A percentile compares a stretch with the other conserved stretches of the same genome.
phyloP scores from a whole-genome alignment of 495 filamentous ascomycete genomes.

The Astrocystis sublimbata region DNA sequence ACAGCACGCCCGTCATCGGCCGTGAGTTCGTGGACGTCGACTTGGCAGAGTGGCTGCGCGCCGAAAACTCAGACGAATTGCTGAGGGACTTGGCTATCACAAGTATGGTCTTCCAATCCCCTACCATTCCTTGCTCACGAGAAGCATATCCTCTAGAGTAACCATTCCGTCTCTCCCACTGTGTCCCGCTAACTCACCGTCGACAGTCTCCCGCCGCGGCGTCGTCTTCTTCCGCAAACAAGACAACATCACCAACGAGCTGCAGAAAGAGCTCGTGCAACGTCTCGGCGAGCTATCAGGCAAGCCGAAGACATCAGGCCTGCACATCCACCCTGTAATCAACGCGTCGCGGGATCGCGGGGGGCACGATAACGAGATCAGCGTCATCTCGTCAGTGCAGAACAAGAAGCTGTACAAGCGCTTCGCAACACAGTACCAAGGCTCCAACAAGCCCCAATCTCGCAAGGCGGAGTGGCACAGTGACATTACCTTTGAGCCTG shows the following conservation, averaged over 20 bases:
- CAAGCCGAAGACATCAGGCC: slow-evolving; percentile 62
- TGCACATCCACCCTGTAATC: slow-evolving; percentile 73
- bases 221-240: slow-evolving; percentile 84
- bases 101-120: slow-evolving; percentile 52
- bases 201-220: slow-evolving; percentile 71
- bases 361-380: slow-evolving; percentile 69
- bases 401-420: slow-evolving; percentile 25
- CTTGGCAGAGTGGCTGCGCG: slow-evolving; percentile 59
- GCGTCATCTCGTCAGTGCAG: slow-evolving; percentile 52
- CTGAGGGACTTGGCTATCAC: slow-evolving; percentile 67
- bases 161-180: slow-evolving; percentile 50
- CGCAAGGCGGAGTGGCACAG: slow-evolving; percentile 58
- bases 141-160: slow-evolving; percentile 29
- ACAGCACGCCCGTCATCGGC: slow-evolving; percentile 69
- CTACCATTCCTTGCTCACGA: slow-evolving; percentile 3
- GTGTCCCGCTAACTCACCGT: slow-evolving; percentile 45
- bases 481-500: slow-evolving; percentile 69
- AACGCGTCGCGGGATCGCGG: slow-evolving; percentile 62
- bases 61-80: slow-evolving; percentile 66
- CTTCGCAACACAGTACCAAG: slow-evolving; percentile 29
- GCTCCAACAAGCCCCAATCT: slow-evolving; percentile 38
- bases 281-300: slow-evolving; percentile 65
- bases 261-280: slow-evolving; percentile 68
- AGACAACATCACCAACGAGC: slow-evolving; percentile 61
- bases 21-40: slow-evolving; percentile 62